Base-by-base conservation (phyloP, 2,329 filamentous ascomycete genomes). In the Epichloe baconii region DNA sequence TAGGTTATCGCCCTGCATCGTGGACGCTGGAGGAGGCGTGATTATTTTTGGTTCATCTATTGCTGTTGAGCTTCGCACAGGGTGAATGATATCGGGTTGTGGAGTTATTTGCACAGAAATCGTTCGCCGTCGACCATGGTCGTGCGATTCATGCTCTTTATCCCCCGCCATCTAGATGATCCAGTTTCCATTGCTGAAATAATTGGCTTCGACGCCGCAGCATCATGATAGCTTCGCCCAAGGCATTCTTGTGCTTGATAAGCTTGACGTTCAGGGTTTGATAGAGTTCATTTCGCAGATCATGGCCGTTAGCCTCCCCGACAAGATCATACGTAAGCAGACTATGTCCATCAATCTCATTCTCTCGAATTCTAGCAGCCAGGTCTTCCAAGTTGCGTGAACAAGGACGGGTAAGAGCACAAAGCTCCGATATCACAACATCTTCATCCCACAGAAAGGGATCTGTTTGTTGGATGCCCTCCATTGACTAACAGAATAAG, bases 401-500 rank as follows among this genome's bases (percentile, higher is more conserved):
- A 75, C 76, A 79, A 10, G 77, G 73, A 46, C 71, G 70, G 3
- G 71, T 61, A 2, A 70, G 60, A 21, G 75, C 71, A 61, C 83
- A 88, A 3, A 94, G 71, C 59, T 83, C 81, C 15, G 72, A 63
- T 10, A 85, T 76, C 11, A 94, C 79, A 37, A 80, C 74, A 38
- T 85, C 79, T 35, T 82, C 72, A 37, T 77, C 76, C 88, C 88
- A 95, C 50, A 75, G 61, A 64, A 82, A 85, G n/a, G 88, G 88
- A 66, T 95, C 87, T 51, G 67, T 62, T 15, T 65, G 63, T 46
- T 40, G 34, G 17, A 50, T 17, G 19, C 48, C 57, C 31, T 61
- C 62, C 66, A 68, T 66, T 48, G 55, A 52, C 31, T 38, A 49
- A 17, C 34, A 45, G 44, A 42, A 52, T 55, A 35, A 45, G 36